These are phyloP conservation scores for Penicillium lagena DNA, from an alignment of 495 filamentous ascomycete genomes.

Conservation along the genomic window DNA sequence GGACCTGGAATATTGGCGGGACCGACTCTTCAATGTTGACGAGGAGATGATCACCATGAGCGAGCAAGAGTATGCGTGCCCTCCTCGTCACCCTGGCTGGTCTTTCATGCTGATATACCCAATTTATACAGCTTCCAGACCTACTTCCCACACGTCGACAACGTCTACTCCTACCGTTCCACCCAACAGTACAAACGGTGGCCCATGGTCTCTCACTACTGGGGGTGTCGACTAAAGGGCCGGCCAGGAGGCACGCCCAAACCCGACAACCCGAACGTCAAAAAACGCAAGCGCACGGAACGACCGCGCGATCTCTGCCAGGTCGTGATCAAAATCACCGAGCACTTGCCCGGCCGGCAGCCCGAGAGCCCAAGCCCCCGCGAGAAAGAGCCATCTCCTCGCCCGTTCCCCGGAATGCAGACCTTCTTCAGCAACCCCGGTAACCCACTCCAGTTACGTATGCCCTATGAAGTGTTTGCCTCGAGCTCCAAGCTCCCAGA, in stretches of 20 bases:
- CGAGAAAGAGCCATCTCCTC: too few relatives aligned
- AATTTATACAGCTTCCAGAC: conserved; percentile 59
- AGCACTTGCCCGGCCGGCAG: conserved; percentile 55
- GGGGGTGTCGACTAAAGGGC: conserved; percentile 85
- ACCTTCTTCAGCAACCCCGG: conserved; percentile 9
- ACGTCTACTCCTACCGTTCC: conserved; percentile 86
- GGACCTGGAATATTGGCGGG: conserved; percentile 65
- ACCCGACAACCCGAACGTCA: conserved; percentile 79
- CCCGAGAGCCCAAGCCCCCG: too few relatives aligned
- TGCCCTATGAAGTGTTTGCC: conserved; percentile 38
- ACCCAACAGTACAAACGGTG: conserved; percentile 83
- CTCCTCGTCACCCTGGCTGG: not conserved
- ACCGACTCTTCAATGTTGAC: conserved; percentile 71
- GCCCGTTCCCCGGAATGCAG: conserved; percentile 18
- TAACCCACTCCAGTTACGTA: conserved; percentile 11
- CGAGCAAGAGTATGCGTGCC: conserved; percentile 63
- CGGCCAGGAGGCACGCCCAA: conserved; percentile 78
- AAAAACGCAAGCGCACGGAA: conserved; percentile 77
- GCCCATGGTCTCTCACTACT: conserved; percentile 80
- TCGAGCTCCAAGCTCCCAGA: conserved; percentile 27
- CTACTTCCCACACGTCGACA: conserved; percentile 88
- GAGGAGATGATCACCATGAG: conserved; percentile 61
- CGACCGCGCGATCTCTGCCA: conserved; percentile 77
- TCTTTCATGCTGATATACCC: not conserved
- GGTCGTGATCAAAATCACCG: conserved; percentile 89